Base-by-base conservation (phyloP, 2,329 filamentous ascomycete species). In the Cercospora zeina region DNA sequence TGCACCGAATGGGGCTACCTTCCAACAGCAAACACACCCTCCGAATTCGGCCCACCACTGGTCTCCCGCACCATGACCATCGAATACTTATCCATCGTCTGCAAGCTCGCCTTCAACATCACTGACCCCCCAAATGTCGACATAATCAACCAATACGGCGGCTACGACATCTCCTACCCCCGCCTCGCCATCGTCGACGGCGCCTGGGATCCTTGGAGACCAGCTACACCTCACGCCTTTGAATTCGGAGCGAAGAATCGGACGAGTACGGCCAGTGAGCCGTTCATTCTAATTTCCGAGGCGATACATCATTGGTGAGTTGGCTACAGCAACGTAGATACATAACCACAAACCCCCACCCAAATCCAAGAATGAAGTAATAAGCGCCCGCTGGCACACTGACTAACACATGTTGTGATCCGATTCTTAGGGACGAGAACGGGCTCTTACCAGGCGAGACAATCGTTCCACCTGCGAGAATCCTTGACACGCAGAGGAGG, bases 171-270 rank as follows among this genome's bases (percentile, higher is more conserved):
- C 68, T 83, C 83, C 50, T 92, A 91, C 72, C 84, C 87, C 0
- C 87, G 91, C 1, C 83, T 96, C 0, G 91, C 91, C 2, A 83
- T 90, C 53, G 79, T 96, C 39, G 90, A 92, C 65, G 91, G 91
- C 30, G 84, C 90, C 65, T 84, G 85, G 60, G 91, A 96, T 71
- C 90, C 91, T 0, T 96, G 91, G 91, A 83, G 88, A 16, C 85
- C 86, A 0, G 56, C 56, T 0, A 59, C 56, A 8, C 56, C 56
- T 0, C 56, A 59, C 33, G 56, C 56, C 1, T 59, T 42, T 9
- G 16, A 59, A 11, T 73, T 70, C 57, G 73, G 73, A 13, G 82
- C 86, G 0, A 79, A 81, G 0, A 76, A 79, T 31, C 80, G 89
- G 19, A 75, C 78, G 13, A 89, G 83, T 49, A 89, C 89, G 0